These are phyloP conservation scores for Thielaviopsis punctulata DNA, from an alignment of 2,329 filamentous ascomycete genomes.

Conservation along the genomic window DNA sequence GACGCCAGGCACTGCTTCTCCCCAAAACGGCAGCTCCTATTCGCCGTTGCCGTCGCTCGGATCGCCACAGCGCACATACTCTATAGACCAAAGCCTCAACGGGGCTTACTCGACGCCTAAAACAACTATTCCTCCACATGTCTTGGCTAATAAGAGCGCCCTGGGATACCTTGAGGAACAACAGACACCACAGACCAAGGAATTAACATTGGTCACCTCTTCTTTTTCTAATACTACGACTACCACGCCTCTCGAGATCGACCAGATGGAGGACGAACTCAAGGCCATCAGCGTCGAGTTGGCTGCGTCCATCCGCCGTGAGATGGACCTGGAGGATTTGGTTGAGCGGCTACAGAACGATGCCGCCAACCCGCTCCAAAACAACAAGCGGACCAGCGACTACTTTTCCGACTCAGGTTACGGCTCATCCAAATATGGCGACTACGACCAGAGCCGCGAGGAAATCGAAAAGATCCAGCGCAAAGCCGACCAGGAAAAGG, in stretches of 20 bases:
- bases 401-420: constrained; percentile 96
- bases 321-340: constrained; percentile 92
- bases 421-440: constrained; percentile 64
- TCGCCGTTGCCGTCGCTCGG: constrained; percentile 38
- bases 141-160: constrained; percentile 21
- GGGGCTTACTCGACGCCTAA: constrained; percentile 18
- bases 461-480: constrained; percentile 73
- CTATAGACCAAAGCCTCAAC: constrained; percentile 21
- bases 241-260: constrained; percentile 39
- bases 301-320: constrained; percentile 77
- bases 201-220: background rate
- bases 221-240: constrained; percentile 21
- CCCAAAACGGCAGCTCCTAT: constrained; percentile 31
- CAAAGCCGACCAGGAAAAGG: constrained; percentile 78
- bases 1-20: constrained; percentile 23
- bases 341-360: constrained; percentile 79
- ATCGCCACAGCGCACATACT: constrained; percentile 25
- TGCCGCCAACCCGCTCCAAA: constrained; percentile 34
- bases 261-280: constrained; percentile 87
- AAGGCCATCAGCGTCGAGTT: constrained; percentile 86
- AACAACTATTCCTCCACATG: constrained; percentile 24
- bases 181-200: constrained; percentile 26
- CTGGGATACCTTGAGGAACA: constrained; percentile 35
- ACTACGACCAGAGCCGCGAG: constrained; percentile 42
- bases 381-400: constrained; percentile 71